These are phyloP conservation scores for Emmonsia crescens DNA, from an alignment of 2,329 filamentous ascomycete species.

Conservation along the genomic window DNA sequence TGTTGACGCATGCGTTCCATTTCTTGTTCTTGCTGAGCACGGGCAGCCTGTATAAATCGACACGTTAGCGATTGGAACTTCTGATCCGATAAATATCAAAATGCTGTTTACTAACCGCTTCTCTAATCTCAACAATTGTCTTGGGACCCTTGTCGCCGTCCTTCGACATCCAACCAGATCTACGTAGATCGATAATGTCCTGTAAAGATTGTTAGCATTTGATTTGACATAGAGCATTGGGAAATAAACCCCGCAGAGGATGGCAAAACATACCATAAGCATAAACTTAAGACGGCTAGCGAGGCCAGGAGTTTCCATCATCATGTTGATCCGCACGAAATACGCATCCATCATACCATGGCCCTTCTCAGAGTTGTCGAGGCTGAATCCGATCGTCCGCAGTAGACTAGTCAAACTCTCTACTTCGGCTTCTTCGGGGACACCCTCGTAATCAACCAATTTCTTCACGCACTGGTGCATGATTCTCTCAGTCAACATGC, in stretches of 20 bases:
- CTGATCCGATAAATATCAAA: slow-evolving; percentile 12
- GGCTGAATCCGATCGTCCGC: slow-evolving; percentile 77
- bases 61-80: slow-evolving; percentile 4
- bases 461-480: slow-evolving; percentile 99
- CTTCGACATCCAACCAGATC: slow-evolving; percentile 70
- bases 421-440: slow-evolving; percentile 90
- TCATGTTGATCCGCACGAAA: slow-evolving; percentile 76
- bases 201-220: slow-evolving; percentile 16
- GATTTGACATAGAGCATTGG: background rate
- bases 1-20: slow-evolving; percentile 45
- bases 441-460: slow-evolving; percentile 85
- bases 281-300: slow-evolving; percentile 89
- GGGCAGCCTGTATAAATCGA: slow-evolving; percentile 44
- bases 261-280: slow-evolving; percentile 53
- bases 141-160: slow-evolving; percentile 89
- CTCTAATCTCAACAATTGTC: slow-evolving; percentile 86
- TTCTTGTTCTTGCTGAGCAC: slow-evolving; percentile 73
- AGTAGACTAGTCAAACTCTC: slow-evolving; percentile 92
- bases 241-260: background rate
- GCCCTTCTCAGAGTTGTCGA: slow-evolving; percentile 75
- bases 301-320: slow-evolving; percentile 69
- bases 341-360: slow-evolving; percentile 82
- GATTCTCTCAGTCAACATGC: slow-evolving; percentile 97
- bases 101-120: slow-evolving; percentile 46
- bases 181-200: slow-evolving; percentile 79